Evolutionary conservation across 1,139 yeast species (phyloP), one percentile per base, ranked within the genome.

Genomic region (Meyerozyma elateridarum): DNA sequence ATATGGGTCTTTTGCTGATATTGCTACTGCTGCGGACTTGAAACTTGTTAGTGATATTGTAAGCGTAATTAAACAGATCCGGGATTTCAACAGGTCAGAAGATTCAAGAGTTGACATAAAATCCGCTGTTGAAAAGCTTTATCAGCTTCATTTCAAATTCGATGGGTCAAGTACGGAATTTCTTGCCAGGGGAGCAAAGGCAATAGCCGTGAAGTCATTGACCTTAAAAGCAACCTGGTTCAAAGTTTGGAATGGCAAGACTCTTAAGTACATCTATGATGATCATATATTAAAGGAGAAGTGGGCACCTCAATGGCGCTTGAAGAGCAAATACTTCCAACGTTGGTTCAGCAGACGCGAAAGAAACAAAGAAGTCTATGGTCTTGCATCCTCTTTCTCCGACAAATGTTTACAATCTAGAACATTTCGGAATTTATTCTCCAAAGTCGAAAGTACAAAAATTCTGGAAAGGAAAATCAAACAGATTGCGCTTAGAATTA

Each of bases 11-110:
- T 35, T 52, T 8, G 49, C 53, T 1, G 52, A 53, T 0, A 18
- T 45, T 4, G 45, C 59, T 0, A 34, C 36, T 2, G 29, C 44
- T 1, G 54, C 34, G 3, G 55, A 65, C 38, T 40, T 43, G 18
- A 36, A 43, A 14, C 62, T 51, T 36, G 42, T 64, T 4, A 49
- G 45, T 18, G 38, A 40, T 5, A 36, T 64, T 8, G 54, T 51
- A 4, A 20, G 31, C 6, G 35, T 52, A 8, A 50, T 61, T 3
- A 48, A 52, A 21, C 36, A 39, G 4, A 49, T 65, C 2, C 50
- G 54, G 3, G 63, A 59, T 19, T 62, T 46, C 34, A 68, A 61
- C 30, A 52, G 52, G 29, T 55, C 50, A 15, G 62, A 59, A 6
- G 44, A 37, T 8, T 36, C 41, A 2, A 45, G 43, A 9, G 54